Conservation (phyloP, 208 protist species). For the Strigomonas culicis region DNA sequence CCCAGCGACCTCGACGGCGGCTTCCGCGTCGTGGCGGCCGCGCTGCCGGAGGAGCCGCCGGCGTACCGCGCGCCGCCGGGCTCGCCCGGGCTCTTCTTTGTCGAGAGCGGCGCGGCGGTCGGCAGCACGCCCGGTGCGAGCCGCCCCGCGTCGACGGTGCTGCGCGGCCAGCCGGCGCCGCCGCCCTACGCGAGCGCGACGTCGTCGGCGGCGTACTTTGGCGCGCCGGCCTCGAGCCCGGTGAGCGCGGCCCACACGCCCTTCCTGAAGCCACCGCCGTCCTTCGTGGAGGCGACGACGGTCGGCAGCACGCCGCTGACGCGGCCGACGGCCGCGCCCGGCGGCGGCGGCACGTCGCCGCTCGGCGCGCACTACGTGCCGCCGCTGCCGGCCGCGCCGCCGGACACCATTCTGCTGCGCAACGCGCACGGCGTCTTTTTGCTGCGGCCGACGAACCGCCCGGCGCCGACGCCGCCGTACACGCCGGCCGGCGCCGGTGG, state of each 20-base stretch:
- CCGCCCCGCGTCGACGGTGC: background rate
- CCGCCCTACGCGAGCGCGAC: slow-evolving; percentile 4
- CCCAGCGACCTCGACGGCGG: background rate
- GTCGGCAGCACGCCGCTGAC: slow-evolving; percentile 27
- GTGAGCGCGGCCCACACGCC: background rate
- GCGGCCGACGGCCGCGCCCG: slow-evolving; percentile 21
- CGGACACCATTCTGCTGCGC: slow-evolving; percentile 73
- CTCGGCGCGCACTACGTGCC: slow-evolving; percentile 63
- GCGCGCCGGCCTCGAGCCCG: background rate
- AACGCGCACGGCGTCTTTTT: slow-evolving; percentile 83
- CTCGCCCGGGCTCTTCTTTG: no score
- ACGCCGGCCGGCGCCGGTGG: slow-evolving; percentile 33
- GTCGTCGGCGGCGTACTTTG: background rate
- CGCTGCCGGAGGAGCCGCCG: background rate
- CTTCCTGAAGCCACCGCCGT: slow-evolving; percentile 46
- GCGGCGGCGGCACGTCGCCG: slow-evolving; percentile 54
- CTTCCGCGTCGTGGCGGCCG: background rate
- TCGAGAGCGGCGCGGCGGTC: no score
- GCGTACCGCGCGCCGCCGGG: background rate
- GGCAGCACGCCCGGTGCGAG: no score
- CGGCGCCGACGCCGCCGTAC: slow-evolving; percentile 73
- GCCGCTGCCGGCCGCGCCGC: slow-evolving; percentile 43
- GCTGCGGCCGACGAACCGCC: slow-evolving; percentile 51
- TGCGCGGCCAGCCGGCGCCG: slow-evolving; percentile 1
- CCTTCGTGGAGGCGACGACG: slow-evolving; percentile 70